Conservation (phyloP, 805 yeast species). For the Wickerhamiella vanderwaltii region DNA sequence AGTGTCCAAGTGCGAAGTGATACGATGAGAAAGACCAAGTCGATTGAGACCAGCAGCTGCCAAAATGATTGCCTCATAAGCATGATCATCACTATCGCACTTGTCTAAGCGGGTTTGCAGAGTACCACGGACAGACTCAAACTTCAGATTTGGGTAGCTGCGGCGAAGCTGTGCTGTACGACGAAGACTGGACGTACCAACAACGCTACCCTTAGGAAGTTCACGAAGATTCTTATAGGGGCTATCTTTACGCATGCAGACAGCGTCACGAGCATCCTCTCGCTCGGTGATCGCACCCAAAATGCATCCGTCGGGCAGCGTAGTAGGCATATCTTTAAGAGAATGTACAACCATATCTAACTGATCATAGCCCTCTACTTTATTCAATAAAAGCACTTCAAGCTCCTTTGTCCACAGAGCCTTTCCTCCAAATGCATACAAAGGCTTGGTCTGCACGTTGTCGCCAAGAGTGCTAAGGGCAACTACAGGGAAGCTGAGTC, state of each 20-base stretch:
- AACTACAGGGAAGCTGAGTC: slow-evolving; percentile 57
- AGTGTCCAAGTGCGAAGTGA: slow-evolving; percentile 55
- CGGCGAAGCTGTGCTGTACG: slow-evolving; percentile 82
- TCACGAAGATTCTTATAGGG: slow-evolving; percentile 54
- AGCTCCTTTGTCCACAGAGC: slow-evolving; percentile 93
- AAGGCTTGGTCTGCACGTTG: slow-evolving; percentile 68
- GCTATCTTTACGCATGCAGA: slow-evolving; percentile 58
- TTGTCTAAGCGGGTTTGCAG: slow-evolving; percentile 68
- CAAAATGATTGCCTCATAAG: slow-evolving; percentile 61
- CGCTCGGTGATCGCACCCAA: slow-evolving; percentile 77
- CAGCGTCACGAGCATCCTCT: slow-evolving; percentile 89
- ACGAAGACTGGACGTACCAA: slow-evolving; percentile 91
- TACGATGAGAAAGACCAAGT: slow-evolving; percentile 57
- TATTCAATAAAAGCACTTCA: slow-evolving; percentile 55
- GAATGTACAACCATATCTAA: slow-evolving; percentile 89
- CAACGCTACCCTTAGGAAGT: slow-evolving; percentile 72
- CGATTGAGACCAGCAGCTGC: slow-evolving; percentile 90
- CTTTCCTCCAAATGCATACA: slow-evolving; percentile 93
- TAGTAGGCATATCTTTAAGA: slow-evolving; percentile 82
- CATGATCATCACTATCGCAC: slow-evolving; percentile 57
- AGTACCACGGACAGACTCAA: slow-evolving; percentile 80
- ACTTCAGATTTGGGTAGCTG: slow-evolving; percentile 60
- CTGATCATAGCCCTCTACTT: slow-evolving; percentile 50
- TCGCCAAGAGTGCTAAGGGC: slow-evolving; percentile 86
- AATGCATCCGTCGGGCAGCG: slow-evolving; percentile 78